Evolutionary conservation across 208 protist genomes (phyloP), one percentile per base, ranked within the genome.

Genomic region (Trypanosoma rangeli): DNA sequence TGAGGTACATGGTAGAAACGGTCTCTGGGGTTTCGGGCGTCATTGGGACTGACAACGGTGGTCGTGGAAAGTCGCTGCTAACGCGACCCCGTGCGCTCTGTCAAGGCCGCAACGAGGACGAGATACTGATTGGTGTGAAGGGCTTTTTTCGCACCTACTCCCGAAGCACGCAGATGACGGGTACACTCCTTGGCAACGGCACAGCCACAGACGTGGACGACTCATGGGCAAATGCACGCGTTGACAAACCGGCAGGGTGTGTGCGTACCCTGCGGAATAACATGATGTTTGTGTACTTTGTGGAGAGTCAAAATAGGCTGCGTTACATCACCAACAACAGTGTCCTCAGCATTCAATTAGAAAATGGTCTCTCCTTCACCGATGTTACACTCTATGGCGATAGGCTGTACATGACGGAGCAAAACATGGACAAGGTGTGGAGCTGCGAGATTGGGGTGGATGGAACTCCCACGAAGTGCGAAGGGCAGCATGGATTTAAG

Each of bases 71-170:
- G 1, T 90, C 79, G 52, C 55, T 55, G 24, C 64, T 93, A 42
- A 7, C 31, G 3, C 66, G 62, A 57, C 84, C 87, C 2, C 57
- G 49, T 24, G 79, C 76, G 0, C 44, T 90, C 18, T 93, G 87
- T 56, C 53, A 26, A 28, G 73, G 69, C 62, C 54, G 12, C 12
- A 72, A 49, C 5, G 70, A 81, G 48, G 62, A 67, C 5, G 49
- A 59, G 1, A 39, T 93, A 29, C 65, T 93, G 53, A 60, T 90
- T 42, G 80, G 80, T 16, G 61, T 46, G 3, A 44, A 44, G 22
- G 62, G 52, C 22, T 60, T 64, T 53, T 80, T 93, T 50, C 84
- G 82, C 62, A 74, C 57, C 31, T 72, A 83, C 53, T 80, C 82
- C 39, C 77, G 80, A 37, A 68, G 53, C 26, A 80, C 26, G 9